These are phyloP conservation scores for Alternaria novae-zelandiae DNA, from an alignment of 2,329 filamentous ascomycete genomes.

Conservation along the genomic window DNA sequence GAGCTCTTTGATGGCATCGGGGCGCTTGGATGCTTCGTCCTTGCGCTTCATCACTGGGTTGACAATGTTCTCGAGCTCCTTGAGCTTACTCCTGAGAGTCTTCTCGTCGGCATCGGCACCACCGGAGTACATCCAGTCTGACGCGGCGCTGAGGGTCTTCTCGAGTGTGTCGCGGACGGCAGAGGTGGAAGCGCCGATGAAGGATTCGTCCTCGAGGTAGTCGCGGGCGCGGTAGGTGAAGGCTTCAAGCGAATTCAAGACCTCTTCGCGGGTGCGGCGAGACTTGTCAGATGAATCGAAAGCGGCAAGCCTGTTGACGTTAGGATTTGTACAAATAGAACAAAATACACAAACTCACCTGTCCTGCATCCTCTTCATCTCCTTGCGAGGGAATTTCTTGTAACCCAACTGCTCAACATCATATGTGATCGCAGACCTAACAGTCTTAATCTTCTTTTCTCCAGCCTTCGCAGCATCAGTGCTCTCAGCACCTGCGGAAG, in stretches of 20 bases:
- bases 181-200: conserved; percentile 73
- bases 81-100: conserved; percentile 76
- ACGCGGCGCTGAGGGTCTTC: conserved; percentile 69
- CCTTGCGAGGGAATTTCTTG: conserved; percentile 64
- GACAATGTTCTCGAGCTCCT: conserved; percentile 78
- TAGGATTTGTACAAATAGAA: conserved; percentile 7
- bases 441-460: conserved; percentile 58
- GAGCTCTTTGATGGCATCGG: conserved; percentile 70
- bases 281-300: conserved; percentile 87
- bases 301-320: conserved; percentile 68
- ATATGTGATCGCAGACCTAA: conserved; percentile 61
- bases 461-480: conserved; percentile 57
- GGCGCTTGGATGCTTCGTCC: conserved; percentile 74
- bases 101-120: conserved; percentile 77
- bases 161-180: conserved; percentile 71
- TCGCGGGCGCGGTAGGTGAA: conserved; percentile 91
- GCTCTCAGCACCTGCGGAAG: conserved; percentile 55
- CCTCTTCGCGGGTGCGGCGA: conserved; percentile 79
- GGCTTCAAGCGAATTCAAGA: conserved; percentile 88
- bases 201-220: conserved; percentile 77
- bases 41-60: conserved; percentile 77
- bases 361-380: conserved; percentile 67
- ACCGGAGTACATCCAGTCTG: conserved; percentile 91
- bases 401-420: conserved; percentile 55
- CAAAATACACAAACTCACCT: conserved; percentile 38